phyloP scores from a whole-genome alignment of 306 rosid genomes.

The Malus orientalis region DNA sequence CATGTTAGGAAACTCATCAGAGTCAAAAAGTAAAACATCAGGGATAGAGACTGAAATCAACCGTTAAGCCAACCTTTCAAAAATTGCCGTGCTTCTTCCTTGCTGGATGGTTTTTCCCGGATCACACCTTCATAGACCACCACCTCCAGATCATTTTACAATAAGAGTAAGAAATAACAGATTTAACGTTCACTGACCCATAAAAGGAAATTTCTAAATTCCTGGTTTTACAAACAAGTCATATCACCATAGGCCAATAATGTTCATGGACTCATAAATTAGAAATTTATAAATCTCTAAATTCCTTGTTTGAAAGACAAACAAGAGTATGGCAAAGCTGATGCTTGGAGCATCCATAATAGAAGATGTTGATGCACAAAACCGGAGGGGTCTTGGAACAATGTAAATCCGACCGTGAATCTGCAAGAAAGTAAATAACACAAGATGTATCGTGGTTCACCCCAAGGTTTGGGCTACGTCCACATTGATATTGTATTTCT shows the following conservation, averaged over 20 bases:
- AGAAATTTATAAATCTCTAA: too few relatives aligned
- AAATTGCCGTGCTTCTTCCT: conserved; percentile 87
- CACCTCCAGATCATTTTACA: conserved; percentile 79
- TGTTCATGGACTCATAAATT: neutral
- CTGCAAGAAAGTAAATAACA: too few relatives aligned
- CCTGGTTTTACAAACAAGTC: conserved; percentile 14
- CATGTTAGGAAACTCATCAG: neutral
- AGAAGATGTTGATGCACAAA: neutral
- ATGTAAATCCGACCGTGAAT: too few relatives aligned
- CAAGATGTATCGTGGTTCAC: too few relatives aligned
- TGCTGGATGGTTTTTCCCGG: conserved; percentile 89
- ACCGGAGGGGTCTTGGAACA: too few relatives aligned
- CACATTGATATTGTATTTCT: too few relatives aligned
- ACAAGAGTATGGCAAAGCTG: neutral
- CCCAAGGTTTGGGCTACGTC: too few relatives aligned
- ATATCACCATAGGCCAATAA: conserved; percentile 56
- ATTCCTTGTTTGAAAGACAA: too few relatives aligned
- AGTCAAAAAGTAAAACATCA: neutral
- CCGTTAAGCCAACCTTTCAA: conserved; percentile 55
- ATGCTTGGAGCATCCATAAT: neutral
- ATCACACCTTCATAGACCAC: conserved; percentile 85
- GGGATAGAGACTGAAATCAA: conserved; percentile 1
- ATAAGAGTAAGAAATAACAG: conserved; percentile 29
- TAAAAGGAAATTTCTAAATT: conserved; percentile 4
- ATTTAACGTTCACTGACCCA: conserved; percentile 4